Evolutionary conservation across 129 eudicot genomes (phyloP).

Genomic region (Helichrysum umbraculigerum): DNA sequence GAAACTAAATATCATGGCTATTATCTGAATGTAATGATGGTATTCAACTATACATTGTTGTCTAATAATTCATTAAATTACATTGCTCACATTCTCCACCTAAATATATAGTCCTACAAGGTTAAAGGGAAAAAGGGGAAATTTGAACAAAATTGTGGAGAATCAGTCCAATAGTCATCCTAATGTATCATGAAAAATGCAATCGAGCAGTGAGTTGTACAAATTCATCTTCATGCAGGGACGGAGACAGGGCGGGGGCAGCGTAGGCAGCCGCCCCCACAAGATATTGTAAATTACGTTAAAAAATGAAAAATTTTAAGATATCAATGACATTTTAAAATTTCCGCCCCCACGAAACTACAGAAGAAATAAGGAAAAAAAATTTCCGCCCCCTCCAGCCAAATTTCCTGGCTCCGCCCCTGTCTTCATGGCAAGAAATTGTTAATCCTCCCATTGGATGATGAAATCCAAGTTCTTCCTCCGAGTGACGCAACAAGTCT

Average conservation of each 20-base stretch:
- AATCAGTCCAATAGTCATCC: neutral
- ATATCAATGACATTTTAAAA: no score
- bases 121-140: neutral
- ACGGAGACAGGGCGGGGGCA: no score
- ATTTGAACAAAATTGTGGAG: constrained; percentile 15
- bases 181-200: constrained; percentile 12
- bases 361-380: no score
- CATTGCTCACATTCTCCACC: neutral
- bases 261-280: no score
- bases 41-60: constrained; percentile 5
- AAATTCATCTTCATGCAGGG: constrained; percentile 31
- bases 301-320: no score
- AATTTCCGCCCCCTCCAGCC: no score
- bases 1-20: neutral
- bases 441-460: constrained; percentile 35
- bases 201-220: constrained; percentile 16
- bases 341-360: no score
- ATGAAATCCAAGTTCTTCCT: constrained; percentile 30
- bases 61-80: neutral
- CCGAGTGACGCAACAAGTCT: constrained; percentile 27
- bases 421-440: constrained; percentile 29
- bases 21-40: constrained; percentile 8
- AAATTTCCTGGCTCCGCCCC: no score
- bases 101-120: constrained; percentile 9
- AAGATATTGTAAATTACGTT: no score